Conservation (phyloP, 2,329 filamentous ascomycete species). For the Alternaria brassicicola region DNA sequence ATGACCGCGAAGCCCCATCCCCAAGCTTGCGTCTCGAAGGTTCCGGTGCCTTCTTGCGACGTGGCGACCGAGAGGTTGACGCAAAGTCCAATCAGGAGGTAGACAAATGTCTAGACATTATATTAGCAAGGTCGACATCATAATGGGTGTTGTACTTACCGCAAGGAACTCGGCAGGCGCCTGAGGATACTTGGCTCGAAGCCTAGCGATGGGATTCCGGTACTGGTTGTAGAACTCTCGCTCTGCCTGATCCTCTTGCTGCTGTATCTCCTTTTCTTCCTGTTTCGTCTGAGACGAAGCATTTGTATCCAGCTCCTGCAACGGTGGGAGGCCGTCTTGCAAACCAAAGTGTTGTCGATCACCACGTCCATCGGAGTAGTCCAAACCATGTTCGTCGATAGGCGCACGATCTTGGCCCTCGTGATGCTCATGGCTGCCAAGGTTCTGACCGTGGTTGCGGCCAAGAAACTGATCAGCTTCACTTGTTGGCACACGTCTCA, state of each 20-base stretch:
- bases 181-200: slow-evolving; percentile 60
- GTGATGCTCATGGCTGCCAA: slow-evolving; percentile 3
- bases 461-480: slow-evolving; percentile 16
- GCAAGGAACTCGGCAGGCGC: slow-evolving; percentile 61
- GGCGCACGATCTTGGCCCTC: slow-evolving; percentile 26
- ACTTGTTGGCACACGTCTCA: slow-evolving; percentile 17
- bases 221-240: slow-evolving; percentile 57
- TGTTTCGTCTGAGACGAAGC: slow-evolving; percentile 41
- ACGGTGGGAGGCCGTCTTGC: slow-evolving; percentile 53
- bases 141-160: slow-evolving; percentile 32
- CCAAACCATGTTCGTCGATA: slow-evolving; percentile 31
- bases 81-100: slow-evolving; percentile 55
- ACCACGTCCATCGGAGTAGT: slow-evolving; percentile 16
- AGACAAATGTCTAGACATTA: slow-evolving; percentile 31
- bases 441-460: background rate
- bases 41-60: slow-evolving; percentile 50
- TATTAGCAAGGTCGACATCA: background rate
- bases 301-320: slow-evolving; percentile 32
- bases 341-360: slow-evolving; percentile 48
- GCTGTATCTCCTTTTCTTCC: slow-evolving; percentile 46
- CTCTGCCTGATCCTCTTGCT: slow-evolving; percentile 54
- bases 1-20: slow-evolving; percentile 63
- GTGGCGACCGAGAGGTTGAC: slow-evolving; percentile 58
- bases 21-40: slow-evolving; percentile 40
- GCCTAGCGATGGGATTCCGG: slow-evolving; percentile 58